Evolutionary conservation across 2,329 filamentous ascomycete genomes (phyloP).

Genomic region (Cadophora sp.): DNA sequence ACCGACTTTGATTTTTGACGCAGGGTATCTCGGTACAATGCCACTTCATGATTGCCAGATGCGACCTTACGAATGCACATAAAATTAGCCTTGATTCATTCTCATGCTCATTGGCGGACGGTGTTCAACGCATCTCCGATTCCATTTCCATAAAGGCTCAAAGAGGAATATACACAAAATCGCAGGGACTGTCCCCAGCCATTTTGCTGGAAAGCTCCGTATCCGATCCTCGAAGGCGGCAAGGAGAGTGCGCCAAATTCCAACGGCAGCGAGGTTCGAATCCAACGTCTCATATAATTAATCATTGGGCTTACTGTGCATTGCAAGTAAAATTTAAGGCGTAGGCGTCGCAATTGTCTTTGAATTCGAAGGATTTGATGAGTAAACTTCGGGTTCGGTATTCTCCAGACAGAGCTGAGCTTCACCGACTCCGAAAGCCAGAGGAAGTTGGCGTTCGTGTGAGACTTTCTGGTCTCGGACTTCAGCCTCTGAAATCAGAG

Average conservation of each 20-base stretch:
- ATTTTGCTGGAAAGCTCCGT: conserved; percentile 2
- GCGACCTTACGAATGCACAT: not conserved
- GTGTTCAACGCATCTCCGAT: conserved; percentile 9
- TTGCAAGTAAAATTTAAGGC: too few relatives aligned
- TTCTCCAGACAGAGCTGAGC: too few relatives aligned
- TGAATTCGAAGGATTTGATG: not conserved
- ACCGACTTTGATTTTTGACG: conserved; percentile 4
- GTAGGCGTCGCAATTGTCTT: not conserved
- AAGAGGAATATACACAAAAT: conserved; percentile 9
- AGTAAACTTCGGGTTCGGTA: too few relatives aligned
- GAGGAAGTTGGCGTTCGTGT: too few relatives aligned
- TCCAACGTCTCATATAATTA: not conserved
- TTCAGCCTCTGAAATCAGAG: too few relatives aligned
- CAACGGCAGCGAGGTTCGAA: not conserved
- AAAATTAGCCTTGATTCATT: not conserved
- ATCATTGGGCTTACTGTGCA: too few relatives aligned
- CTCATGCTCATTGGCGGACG: conserved; percentile 9
- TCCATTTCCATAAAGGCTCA: not conserved
- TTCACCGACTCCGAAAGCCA: too few relatives aligned
- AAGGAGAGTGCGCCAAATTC: not conserved
- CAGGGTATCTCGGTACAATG: conserved; percentile 16
- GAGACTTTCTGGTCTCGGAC: too few relatives aligned
- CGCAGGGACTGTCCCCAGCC: not conserved
- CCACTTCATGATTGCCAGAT: not conserved
- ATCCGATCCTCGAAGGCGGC: not conserved